Evolutionary conservation across 2,329 filamentous ascomycete genomes (phyloP), one percentile per base, ranked within the genome.

Genomic region (Cladosporium sp.): DNA sequence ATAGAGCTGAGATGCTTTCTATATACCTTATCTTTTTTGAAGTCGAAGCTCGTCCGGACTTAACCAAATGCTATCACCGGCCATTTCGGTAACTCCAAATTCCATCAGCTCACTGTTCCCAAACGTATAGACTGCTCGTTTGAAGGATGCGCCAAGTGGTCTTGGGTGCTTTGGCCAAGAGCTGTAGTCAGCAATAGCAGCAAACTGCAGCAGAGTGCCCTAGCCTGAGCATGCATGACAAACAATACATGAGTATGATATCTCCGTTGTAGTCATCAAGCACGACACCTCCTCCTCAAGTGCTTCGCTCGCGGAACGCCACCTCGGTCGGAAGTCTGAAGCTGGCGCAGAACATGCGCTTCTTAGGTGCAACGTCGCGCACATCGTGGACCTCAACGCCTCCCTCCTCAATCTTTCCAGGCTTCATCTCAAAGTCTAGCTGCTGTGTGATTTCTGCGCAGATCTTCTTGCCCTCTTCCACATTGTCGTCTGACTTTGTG

Each of bases 281-380:
- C 8, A 30, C 32, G 11, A 8, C 32, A 2, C 10, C 12, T 26
- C 34, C 60, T 38, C 32, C 10, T 64, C 61, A 64, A 7, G n/a
- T 11, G 11, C 57, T 36, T 36, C 34, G 57, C 36, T 68, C 59
- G 38, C 86, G 84, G 80, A 97, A 97, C 15, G 93, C 95, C 6
- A 97, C 92, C 72, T 92, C 88, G 38, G 83, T 80, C 2, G 95
- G 95, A 67, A 99, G 76, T 68, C 93, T 87, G 80, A 99, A 98
- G 71, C 88, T 96, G 34, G 92, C 94, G 78, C 95, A 98, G 78
- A 94, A 98, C 93, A 97, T 97, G 75, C 90, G 87, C 84, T 99
- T 99, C 74, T 92, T 90, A 5, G 95, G 95, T 66, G 93, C 92
- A 65, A 99, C 95, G 71, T 96, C 88, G 70, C 95, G 86, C 38